A percentile compares a stretch with the other conserved stretches of the same genome.
These are phyloP conservation scores for Thermothielavioides terrestris DNA, from an alignment of 495 filamentous ascomycete genomes.

Conservation along the genomic window DNA sequence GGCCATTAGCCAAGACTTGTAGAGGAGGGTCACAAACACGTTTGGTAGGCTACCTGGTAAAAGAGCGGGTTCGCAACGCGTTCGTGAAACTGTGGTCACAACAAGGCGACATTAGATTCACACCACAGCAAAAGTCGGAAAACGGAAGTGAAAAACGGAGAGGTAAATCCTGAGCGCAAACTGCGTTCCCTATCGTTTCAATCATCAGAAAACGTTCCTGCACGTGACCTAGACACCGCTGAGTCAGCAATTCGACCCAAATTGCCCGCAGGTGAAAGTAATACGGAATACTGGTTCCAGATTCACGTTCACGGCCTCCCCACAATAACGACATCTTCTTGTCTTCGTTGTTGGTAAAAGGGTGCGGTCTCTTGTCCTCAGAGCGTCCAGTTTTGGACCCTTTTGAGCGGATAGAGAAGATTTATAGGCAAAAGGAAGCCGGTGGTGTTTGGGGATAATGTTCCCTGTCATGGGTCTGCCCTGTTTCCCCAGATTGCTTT, in stretches of 20 bases:
- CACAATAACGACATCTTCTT: background rate
- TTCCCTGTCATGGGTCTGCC: slow-evolving; percentile 9
- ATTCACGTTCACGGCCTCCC: background rate
- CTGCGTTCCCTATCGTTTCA: slow-evolving; percentile 1
- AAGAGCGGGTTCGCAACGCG: background rate
- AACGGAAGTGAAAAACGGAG: background rate
- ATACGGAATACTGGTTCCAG: background rate
- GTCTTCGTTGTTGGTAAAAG: too few relatives aligned
- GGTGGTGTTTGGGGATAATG: background rate
- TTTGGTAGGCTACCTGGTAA: background rate
- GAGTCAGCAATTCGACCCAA: background rate
- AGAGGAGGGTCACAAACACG: slow-evolving; percentile 1
- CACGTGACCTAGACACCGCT: background rate
- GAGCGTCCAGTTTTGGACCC: background rate
- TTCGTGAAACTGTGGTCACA: background rate
- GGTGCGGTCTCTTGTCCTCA: background rate
- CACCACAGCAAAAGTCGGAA: background rate
- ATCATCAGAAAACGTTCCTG: background rate
- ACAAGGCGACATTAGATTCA: background rate
- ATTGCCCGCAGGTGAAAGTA: background rate
- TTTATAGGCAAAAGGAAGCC: background rate
- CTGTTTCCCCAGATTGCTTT: slow-evolving; percentile 9
- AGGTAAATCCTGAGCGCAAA: background rate
- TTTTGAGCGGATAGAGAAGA: background rate
- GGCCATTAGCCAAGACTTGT: slow-evolving; percentile 1